Evolutionary conservation across 2,329 filamentous ascomycete species (phyloP), one percentile per base, ranked within the genome.

Genomic region (Monilinia fructigena): DNA sequence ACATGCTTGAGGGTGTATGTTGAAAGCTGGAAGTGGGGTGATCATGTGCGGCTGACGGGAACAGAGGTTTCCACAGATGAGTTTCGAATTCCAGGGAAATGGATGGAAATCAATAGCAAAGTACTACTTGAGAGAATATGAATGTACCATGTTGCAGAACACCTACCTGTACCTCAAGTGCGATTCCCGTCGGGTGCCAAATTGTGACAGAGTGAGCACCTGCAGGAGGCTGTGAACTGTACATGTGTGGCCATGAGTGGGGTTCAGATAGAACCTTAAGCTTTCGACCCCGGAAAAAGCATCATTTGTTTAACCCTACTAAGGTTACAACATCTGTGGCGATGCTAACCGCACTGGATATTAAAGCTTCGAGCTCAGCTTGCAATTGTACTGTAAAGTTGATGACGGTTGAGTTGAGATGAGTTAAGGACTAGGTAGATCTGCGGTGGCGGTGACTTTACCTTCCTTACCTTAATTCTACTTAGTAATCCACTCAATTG

Each of bases 141-240:
- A 16, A n/a, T 31, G 6, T 31, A n/a, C 47, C 55, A 47, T 45
- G 6, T 23, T 18, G n/a, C 38, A 14, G 20, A 42, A 26, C 11
- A 40, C 11, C 28, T 42, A 28, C 23, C 23, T 55, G 12, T 16
- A 45, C 4, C 28, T 28, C 28, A 28, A 28, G 28, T 28, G 28
- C 28, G 4, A 18, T 38, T 40, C 11, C 52, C 28, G 47, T 52
- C 52, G 59, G 50, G 38, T 20, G 16, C 31, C 14, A 55, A 28
- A 55, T 31, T 23, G 61, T 63, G 61, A 50, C 61, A 40, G 23
- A 63, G 50, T 55, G 50, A 48, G 42, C 8, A 23, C 20, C 35
- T 63, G 50, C 38, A 55, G 50, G 23, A 63, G 50, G 61, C 61
- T 55, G 50, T 63, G 60, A 45, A 28, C 20, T 40, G 48, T 42